phyloP scores from a whole-genome alignment of 257 asterid species.

The Voacanga thouarsii region DNA sequence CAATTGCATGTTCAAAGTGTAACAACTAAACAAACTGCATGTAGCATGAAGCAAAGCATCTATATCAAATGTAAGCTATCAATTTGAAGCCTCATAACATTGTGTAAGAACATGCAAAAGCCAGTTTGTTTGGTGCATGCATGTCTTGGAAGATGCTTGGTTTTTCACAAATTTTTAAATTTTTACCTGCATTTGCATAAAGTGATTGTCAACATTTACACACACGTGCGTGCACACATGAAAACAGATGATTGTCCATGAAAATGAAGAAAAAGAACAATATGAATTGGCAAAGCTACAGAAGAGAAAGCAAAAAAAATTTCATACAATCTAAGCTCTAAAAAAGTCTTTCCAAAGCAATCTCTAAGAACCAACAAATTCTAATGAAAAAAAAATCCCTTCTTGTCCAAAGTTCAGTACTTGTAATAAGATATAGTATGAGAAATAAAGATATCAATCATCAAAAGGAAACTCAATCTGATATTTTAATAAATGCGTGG shows the following conservation, averaged over 20 bases:
- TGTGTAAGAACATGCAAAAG: background rate
- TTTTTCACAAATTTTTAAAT: background rate
- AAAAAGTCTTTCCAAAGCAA: background rate
- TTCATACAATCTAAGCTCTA: background rate
- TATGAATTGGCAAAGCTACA: background rate
- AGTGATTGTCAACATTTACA: background rate
- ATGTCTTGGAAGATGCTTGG: background rate
- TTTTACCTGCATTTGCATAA: background rate
- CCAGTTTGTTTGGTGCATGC: background rate
- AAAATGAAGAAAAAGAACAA: background rate
- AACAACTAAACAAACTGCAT: background rate
- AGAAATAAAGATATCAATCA: background rate
- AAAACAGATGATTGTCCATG: background rate
- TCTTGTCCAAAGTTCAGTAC: background rate
- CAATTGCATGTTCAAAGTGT: background rate
- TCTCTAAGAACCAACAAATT: background rate
- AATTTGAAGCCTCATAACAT: background rate
- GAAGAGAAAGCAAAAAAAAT: background rate
- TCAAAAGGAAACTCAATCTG: background rate
- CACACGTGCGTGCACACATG: no score
- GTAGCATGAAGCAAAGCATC: background rate
- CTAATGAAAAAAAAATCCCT: background rate
- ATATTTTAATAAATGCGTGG: background rate
- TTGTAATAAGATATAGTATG: background rate
- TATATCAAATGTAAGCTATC: background rate